Base-by-base conservation (phyloP, 2,329 filamentous ascomycete genomes). In the Colletotrichum plurivorum region DNA sequence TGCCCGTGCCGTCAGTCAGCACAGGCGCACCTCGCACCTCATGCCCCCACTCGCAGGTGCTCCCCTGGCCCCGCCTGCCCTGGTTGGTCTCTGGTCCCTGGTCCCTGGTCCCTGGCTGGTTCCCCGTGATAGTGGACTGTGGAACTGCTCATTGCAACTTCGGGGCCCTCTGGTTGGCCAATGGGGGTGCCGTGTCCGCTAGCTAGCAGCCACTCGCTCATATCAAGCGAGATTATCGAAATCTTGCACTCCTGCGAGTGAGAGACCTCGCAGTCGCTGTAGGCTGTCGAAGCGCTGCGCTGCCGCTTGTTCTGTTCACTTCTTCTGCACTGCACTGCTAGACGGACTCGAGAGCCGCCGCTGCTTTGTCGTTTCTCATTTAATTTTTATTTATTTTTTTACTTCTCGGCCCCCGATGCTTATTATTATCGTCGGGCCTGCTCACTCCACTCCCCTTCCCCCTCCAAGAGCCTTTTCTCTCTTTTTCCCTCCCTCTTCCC, bases 171-270 rank as follows among this genome's bases (percentile, higher is more conserved):
- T 60, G 62, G 55, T 69, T 69, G 66, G 51, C 62, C 62, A 60
- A 69, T 69, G 55, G 49, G 31, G 62, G 57, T 49, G 18, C 31
- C 55, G 25, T 48, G 55, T 39, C 36, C 43, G 54, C 53, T 52
- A 45, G 45, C 63, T 70, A 70, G 67, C 62, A 69, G 67, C 67
- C 69, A 70, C 67, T 54, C 55, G 69, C 67, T 62, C 63, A 62
- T 63, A 70, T 70, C 71, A 74, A 74, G 72, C 73, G 73, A 74
- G 70, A 74, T 74, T 73, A 73, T 69, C 62, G 62, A 69, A 71
- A 71, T 71, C 69, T 71, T 66, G 43, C 61, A 9, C 65, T 66
- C 58, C 56, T 70, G 69, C 66, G 66, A 60, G 55, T 61, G 41
- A 15, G 41, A 43, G 41, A 15, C 41, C 41, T 43, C 41, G 13